Evolutionary conservation across 192 early-diverging fungal genomes (phyloP), one percentile per base, ranked within the genome.

Genomic region (Backusella tarrabulga): DNA sequence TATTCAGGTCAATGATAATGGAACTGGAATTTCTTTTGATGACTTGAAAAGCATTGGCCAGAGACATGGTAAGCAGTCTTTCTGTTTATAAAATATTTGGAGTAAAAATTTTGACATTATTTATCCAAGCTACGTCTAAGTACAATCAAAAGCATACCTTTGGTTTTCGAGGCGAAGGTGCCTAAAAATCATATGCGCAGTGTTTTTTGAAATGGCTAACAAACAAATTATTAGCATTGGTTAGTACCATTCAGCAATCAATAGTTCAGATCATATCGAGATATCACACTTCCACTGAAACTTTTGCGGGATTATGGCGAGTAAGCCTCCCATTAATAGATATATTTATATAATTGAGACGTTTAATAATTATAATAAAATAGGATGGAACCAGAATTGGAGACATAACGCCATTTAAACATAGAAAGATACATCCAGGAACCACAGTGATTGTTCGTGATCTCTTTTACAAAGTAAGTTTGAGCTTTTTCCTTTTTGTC

Each of bases 131-230:
- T 2, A 91, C 91, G 0, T 93, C 92, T 26, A 93, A 91, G 74
- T 82, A 79, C 41, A 82, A 82, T 14, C 32, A 76, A 3, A 71
- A 83, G 9, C 76, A 52, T 7, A 88, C 89, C 7, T 91, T 87
- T 83, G 92, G 92, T 7, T 93, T 91, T 54, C 85, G 92, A 6
- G 92, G 92, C n/a, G 91, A 93, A 88, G 91, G 91, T 91, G 76
- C 34, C 29, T 42, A 11, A 40, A 40, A 36, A 26, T 67, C 6
- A 19, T 72, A 38, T 46, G 21, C 19, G 44, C 12, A 23, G n/a
- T 75, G 21, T 38, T 34, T 41, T 50, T 35, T 54, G 34, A 41
- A 69, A 42, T 74, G 23, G 11, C 35, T 46, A 42, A 29, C 38
- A 54, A 40, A 36, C 19, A 71, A 15, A 35, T 56, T 1, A 0